Percentiles rank a stretch among this genome's conserved stretches.
phyloP scores from a whole-genome alignment of 805 yeast genomes.

The Blastobotrys chiropterorum region DNA sequence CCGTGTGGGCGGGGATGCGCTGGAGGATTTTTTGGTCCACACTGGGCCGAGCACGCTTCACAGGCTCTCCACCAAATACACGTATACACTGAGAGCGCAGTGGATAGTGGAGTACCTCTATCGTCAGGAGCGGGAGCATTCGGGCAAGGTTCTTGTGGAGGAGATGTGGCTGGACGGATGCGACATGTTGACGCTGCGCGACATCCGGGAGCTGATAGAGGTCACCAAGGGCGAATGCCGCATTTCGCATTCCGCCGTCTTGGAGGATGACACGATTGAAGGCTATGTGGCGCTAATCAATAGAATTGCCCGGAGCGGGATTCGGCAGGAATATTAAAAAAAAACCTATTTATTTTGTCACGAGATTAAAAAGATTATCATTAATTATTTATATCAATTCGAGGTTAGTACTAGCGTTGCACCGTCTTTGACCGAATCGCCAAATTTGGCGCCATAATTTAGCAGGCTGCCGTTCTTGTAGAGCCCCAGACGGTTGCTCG shows the following conservation, averaged over 20 bases:
- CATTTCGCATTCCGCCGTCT: conserved; percentile 16
- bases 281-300: conserved; percentile 16
- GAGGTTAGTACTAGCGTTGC: conserved; percentile 7
- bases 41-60: conserved; percentile 6
- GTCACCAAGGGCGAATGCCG: conserved; percentile 5
- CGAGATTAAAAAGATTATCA: not conserved
- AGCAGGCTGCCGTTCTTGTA: conserved; percentile 7
- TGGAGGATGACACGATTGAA: conserved; percentile 17
- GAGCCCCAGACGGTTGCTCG: conserved; percentile 10
- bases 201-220: conserved; percentile 6
- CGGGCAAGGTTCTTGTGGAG: not conserved
- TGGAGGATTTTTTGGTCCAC: conserved; percentile 7
- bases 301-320: conserved; percentile 4
- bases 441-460: conserved; percentile 12
- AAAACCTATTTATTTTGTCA: too few relatives aligned
- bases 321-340: not conserved
- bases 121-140: conserved; percentile 5
- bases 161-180: conserved; percentile 1
- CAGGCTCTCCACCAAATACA: conserved; percentile 7
- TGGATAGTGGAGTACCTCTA: conserved; percentile 8
- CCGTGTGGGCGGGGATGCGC: conserved; percentile 4
- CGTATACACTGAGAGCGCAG: conserved; percentile 9
- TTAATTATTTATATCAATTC: not conserved
- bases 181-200: conserved; percentile 15
- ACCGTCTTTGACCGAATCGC: conserved; percentile 13